phyloP scores from a whole-genome alignment of 2,329 filamentous ascomycete genomes.

The Ciborinia camelliae region DNA sequence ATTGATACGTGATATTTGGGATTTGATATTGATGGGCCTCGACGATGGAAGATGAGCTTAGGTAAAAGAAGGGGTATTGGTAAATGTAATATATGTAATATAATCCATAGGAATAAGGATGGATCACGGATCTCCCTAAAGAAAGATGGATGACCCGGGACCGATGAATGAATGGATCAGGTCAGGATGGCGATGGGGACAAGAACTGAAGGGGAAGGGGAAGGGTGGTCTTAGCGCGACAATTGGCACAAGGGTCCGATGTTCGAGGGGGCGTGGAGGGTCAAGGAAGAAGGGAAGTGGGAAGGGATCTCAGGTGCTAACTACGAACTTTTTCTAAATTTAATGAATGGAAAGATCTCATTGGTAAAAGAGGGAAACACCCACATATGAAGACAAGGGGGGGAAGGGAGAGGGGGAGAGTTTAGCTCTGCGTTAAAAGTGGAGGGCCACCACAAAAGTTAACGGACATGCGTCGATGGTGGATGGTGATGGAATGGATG shows the following conservation, averaged over 20 bases:
- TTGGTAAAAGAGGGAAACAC: not conserved
- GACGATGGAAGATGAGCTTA: not conserved
- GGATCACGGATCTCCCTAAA: not conserved
- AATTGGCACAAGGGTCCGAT: slow-evolving; percentile 11
- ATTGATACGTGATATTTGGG: not conserved
- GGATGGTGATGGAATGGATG: not conserved
- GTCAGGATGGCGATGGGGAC: not conserved
- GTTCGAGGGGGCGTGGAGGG: slow-evolving; percentile 8
- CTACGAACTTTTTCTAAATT: not conserved
- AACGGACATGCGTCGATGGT: slow-evolving; percentile 4
- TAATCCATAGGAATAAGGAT: slow-evolving; percentile 4
- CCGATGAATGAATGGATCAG: slow-evolving; percentile 5
- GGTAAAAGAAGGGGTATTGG: slow-evolving; percentile 8
- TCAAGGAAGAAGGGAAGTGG: not conserved
- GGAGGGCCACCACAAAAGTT: slow-evolving; percentile 1
- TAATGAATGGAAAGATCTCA: not conserved
- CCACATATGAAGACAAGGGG: slow-evolving; percentile 1
- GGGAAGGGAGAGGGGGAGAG: not conserved
- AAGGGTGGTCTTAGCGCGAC: slow-evolving; percentile 9
- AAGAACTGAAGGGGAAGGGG: not conserved
- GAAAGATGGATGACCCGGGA: not conserved
- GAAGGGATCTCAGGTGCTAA: not conserved
- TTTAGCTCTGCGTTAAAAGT: slow-evolving; percentile 1
- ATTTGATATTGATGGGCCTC: not conserved
- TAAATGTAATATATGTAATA: slow-evolving; percentile 10